Base-by-base conservation (phyloP, 805 yeast genomes). In the Kazachstania taianensis region DNA sequence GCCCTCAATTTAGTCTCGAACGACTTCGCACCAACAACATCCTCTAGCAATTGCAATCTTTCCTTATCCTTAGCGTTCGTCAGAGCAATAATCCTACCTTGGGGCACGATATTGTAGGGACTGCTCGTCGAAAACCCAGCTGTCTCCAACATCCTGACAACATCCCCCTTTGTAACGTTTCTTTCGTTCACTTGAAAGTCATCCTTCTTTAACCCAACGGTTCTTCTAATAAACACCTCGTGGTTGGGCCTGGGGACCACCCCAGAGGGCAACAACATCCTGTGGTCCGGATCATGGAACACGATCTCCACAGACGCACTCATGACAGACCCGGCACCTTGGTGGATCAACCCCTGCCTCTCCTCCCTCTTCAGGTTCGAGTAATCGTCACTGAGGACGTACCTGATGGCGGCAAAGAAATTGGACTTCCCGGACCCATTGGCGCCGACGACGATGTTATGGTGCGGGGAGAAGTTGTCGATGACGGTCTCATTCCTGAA, bases 381-480 rank as follows among this genome's bases (percentile, higher is more conserved):
- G 55, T 82, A 84, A 23, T 89, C 94, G 53, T 89, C 96, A 31
- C 94, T 79, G 15, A 92, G 59, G 8, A 86, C 96, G 61, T 87
- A 92, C 42, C 96, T 67, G 38, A 89, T 81, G 8, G 98, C 97
- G 12, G 95, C 86, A 57, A 89, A 92, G 61, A 89, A 81, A 57
- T 92, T 89, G 28, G 95, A 83, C 56, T 92, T 89, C 7, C 98
- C 98, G 7, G 95, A 82, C n/a, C 96, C 96, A 59, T 87, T 87
- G 34, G 94, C 65, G 2, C 96, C 96, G 22, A 87, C 85, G 12
- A 81, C 76, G 15, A 89, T 94, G 60, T 89, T 89, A 52, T 79
- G 81, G 37, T 75, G 74, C 0, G 94, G 89, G 1, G 94, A 80
- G 22, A 92, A 65, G 12, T 73, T 66, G 28, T 81, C 92, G 9